Evolutionary conservation across 495 filamentous ascomycete genomes (phyloP), one percentile per base, ranked within the genome.

Genomic region (Aspergillus diversus): DNA sequence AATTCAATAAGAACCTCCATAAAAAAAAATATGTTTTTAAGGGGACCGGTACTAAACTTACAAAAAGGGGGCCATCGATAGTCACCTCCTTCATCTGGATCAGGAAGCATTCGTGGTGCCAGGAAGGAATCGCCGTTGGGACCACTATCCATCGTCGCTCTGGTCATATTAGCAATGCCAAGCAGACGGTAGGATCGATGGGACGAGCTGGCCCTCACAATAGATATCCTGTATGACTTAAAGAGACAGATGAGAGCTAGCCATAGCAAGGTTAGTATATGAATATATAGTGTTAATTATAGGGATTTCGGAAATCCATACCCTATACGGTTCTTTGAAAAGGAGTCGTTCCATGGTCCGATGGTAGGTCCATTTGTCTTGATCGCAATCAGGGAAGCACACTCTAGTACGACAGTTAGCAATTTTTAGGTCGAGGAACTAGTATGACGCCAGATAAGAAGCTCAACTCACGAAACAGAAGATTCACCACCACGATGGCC

Each of bases 91-190:
- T 77, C 73, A 37, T 77, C 73, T 5, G 73, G 73, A 31, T 73
- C 74, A 50, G 75, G 75, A 13, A 78, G 66, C 66, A 70, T 72
- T 32, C 69, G 70, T 9, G 71, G 69, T 6, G 71, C 68, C 13
- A 80, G 71, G 35, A 73, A 77, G 17, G 72, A 74, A 58, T 77
- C 73, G 17, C 76, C 75, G 13, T 65, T 50, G 12, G 75, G 72
- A 3, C 75, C 76, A 39, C 71, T 74, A 59, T 79, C 76, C 74
- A 79, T 78, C 47, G 75, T 76, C 51, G 72, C 67, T 43, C 76
- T 80, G 53, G 21, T 61, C 35, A 33, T 35, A 66, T 77, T 55
- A 75, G 64, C 27, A 27, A 60, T 53, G 31, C 27, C 16, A 59
- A 64, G 61, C 50, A 42, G 37, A 50, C 12, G n/a, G 15, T 9